Evolutionary conservation across 805 yeast genomes (phyloP), one percentile per base, ranked within the genome.

Genomic region (Priceomyces medius): DNA sequence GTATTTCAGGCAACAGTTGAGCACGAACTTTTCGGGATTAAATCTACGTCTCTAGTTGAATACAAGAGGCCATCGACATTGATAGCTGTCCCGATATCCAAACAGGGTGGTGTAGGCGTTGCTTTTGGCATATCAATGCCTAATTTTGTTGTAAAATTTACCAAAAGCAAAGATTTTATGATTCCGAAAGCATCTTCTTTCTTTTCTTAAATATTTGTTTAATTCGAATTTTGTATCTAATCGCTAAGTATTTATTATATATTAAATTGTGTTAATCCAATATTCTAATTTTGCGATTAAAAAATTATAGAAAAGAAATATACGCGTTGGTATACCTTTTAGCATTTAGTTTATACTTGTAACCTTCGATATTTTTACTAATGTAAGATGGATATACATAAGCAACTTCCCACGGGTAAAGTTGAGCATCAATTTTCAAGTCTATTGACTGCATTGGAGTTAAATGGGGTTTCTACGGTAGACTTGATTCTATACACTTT

Each of bases 81-180:
- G 7, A 41, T 49, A 6, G 12, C 63, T 4, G 54, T 66, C 7
- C 73, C 73, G 7, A 54, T 68, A 23, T 61, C 69, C 4, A 59
- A 51, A 31, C 45, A 52, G 2, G 66, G 65, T n/a, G 73, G 73
- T 26, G 65, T 66, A 27, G 71, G 69, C 12, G 29, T 53, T 12
- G 18, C 53, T 0, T 63, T 49, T 43, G 71, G 71, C 8, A 54
- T 50, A 43, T 20, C 43, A 2, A 40, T 54, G 13, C 71, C 72
- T 1, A 20, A 18, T 13, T 63, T 66, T 38, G 12, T 64, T 5
- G 64, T 64, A 10, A 41, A 44, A 37, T 7, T 47, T 17, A 9
- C 56, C 31, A 68, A 68, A 45, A 37, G 62, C 3, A 62, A 50
- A 40, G 59, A 56, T 37, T 68, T 35, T 33, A 47, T 61, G 54